Percentiles rank a stretch among this genome's conserved stretches.
These are phyloP conservation scores for Xylaria multiplex DNA, from an alignment of 2,329 filamentous ascomycete species.

Conservation along the genomic window DNA sequence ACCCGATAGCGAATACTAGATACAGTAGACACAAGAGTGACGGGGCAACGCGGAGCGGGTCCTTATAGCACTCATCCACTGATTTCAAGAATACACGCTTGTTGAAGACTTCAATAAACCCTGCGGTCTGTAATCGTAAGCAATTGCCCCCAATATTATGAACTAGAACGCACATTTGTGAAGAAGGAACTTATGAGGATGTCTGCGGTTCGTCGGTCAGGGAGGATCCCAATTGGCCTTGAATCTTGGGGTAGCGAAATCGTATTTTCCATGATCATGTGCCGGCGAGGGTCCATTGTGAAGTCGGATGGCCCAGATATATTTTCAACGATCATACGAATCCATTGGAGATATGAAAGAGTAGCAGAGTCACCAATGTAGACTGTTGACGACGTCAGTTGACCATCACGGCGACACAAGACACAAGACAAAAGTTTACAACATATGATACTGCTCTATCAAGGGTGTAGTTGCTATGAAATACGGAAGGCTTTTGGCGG, in stretches of 20 bases:
- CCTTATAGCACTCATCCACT: constrained; percentile 64
- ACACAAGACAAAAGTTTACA: background rate
- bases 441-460: background rate
- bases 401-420: background rate
- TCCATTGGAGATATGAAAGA: constrained; percentile 68
- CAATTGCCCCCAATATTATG: background rate
- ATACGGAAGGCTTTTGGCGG: no score
- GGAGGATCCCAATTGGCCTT: constrained; percentile 63
- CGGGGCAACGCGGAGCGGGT: constrained; percentile 61
- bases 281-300: constrained; percentile 65
- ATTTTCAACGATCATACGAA: constrained; percentile 68
- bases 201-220: constrained; percentile 63
- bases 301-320: constrained; percentile 65
- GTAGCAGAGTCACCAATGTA: constrained; percentile 73
- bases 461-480: background rate
- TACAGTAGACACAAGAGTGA: constrained; percentile 69
- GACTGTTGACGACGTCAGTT: constrained; percentile 52
- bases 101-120: constrained; percentile 70
- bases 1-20: constrained; percentile 70
- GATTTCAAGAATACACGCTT: constrained; percentile 58
- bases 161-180: constrained; percentile 59
- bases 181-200: constrained; percentile 70
- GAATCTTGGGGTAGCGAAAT: constrained; percentile 58
- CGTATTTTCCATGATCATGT: constrained; percentile 66
- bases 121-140: constrained; percentile 60